These are phyloP conservation scores for Cryptococcus sp. DNA, from an alignment of 1,284 basidiomycete species.

Conservation along the genomic window DNA sequence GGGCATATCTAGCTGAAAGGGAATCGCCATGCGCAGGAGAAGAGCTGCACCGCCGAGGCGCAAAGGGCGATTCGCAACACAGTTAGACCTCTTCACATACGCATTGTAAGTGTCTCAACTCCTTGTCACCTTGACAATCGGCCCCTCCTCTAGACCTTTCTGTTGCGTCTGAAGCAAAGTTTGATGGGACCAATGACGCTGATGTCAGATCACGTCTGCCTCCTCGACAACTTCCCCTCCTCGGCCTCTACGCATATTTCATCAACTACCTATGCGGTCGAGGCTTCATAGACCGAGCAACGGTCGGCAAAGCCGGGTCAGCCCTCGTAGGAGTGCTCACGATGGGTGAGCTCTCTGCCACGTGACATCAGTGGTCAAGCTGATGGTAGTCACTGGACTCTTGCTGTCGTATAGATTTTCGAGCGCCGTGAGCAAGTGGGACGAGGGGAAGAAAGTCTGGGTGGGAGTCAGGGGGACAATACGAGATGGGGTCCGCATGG, in stretches of 20 bases:
- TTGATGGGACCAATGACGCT: too few species aligned
- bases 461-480: slow-evolving; percentile 34
- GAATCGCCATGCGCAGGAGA: background rate
- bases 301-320: slow-evolving; percentile 27
- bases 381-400: slow-evolving; percentile 32
- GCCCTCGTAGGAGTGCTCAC: slow-evolving; percentile 36
- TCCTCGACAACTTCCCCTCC: slow-evolving; percentile 26
- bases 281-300: slow-evolving; percentile 17
- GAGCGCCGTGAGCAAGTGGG: slow-evolving; percentile 36
- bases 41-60: background rate
- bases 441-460: slow-evolving; percentile 43
- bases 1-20: background rate
- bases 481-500: slow-evolving; percentile 39
- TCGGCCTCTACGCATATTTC: slow-evolving; percentile 24
- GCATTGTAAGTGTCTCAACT: slow-evolving; percentile 22
- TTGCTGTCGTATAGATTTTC: slow-evolving; percentile 39
- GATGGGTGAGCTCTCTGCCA: slow-evolving; percentile 27
- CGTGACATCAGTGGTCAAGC: background rate
- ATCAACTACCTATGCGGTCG: slow-evolving; percentile 16
- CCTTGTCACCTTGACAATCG: background rate
- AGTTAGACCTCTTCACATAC: slow-evolving; percentile 28
- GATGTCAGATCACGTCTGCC: slow-evolving; percentile 27
- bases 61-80: slow-evolving; percentile 8
- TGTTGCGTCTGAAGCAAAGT: too few species aligned
- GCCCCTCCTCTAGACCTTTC: background rate